Percentiles rank a stretch among this genome's conserved stretches.
Evolutionary conservation across 2,329 filamentous ascomycete species (phyloP).

Genomic region (Aspergillus oerlinghausenensis): DNA sequence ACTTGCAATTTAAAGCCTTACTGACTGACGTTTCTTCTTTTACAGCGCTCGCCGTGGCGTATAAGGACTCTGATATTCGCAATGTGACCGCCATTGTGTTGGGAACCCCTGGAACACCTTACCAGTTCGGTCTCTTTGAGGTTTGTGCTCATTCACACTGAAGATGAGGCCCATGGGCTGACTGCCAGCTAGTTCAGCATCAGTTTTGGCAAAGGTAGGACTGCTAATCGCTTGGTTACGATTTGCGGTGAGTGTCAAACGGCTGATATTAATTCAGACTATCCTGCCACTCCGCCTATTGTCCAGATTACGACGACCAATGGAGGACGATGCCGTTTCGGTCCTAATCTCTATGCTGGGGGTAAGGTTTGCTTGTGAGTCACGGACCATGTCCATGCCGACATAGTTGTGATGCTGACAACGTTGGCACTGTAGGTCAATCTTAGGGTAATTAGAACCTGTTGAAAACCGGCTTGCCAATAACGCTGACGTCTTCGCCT

Average conservation of each 20-base stretch:
- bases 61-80: constrained; percentile 81
- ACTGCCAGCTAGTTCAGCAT: constrained; percentile 62
- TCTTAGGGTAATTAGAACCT: constrained; percentile 62
- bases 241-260: background rate
- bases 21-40: constrained; percentile 10
- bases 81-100: constrained; percentile 84
- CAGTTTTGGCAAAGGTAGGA: constrained; percentile 68
- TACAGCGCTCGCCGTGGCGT: constrained; percentile 78
- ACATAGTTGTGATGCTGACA: constrained; percentile 14
- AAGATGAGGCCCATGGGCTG: constrained; percentile 3
- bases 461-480: background rate
- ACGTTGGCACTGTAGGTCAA: constrained; percentile 57
- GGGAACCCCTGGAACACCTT: constrained; percentile 88
- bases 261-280: constrained; percentile 54
- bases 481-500: constrained; percentile 8
- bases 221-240: background rate
- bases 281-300: constrained; percentile 62
- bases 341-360: constrained; percentile 89
- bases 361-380: constrained; percentile 90
- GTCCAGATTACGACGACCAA: constrained; percentile 79
- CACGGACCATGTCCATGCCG: background rate
- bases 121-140: constrained; percentile 97
- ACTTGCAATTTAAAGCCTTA: background rate
- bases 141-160: constrained; percentile 44
- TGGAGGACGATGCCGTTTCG: constrained; percentile 81